Conservation (phyloP, 495 filamentous ascomycete species). For the Trichoderma virens region DNA sequence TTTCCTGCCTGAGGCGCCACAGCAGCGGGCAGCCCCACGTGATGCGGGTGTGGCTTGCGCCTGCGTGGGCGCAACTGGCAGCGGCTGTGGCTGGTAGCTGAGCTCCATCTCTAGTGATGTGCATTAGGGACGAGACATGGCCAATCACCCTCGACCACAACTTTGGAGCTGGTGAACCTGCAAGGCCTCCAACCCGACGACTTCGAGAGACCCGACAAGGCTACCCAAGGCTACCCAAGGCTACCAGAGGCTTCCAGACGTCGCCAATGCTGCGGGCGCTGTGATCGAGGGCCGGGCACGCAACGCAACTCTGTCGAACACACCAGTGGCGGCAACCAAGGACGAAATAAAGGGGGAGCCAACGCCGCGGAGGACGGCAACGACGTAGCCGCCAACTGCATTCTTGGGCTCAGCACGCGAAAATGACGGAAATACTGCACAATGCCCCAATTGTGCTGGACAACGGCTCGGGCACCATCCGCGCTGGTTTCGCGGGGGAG, state of each 20-base stretch:
- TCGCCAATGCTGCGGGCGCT: neutral
- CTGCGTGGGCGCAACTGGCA: neutral
- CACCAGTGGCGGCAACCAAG: neutral
- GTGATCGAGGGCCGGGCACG: neutral
- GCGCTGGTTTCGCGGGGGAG: conserved; percentile 93
- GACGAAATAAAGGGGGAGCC: neutral
- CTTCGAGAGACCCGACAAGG: neutral
- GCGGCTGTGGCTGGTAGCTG: conserved; percentile 3
- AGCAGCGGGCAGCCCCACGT: conserved; percentile 1
- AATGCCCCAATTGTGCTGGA: conserved; percentile 98
- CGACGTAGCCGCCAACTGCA: neutral
- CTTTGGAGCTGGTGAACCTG: neutral
- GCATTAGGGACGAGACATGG: neutral
- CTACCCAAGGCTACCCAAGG: neutral
- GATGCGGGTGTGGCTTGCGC: conserved; percentile 5
- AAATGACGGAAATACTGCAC: conserved; percentile 79
- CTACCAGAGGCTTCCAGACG: too few species aligned
- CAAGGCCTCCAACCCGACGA: conserved; percentile 1
- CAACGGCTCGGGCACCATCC: conserved; percentile 96
- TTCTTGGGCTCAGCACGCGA: conserved; percentile 13
- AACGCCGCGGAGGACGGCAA: neutral
- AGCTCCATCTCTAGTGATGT: neutral
- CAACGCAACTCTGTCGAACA: neutral
- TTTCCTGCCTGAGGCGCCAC: conserved; percentile 10
- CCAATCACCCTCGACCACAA: conserved; percentile 8